Evolutionary conservation across 306 rosid species (phyloP).

Genomic region (Cicer arietinum): DNA sequence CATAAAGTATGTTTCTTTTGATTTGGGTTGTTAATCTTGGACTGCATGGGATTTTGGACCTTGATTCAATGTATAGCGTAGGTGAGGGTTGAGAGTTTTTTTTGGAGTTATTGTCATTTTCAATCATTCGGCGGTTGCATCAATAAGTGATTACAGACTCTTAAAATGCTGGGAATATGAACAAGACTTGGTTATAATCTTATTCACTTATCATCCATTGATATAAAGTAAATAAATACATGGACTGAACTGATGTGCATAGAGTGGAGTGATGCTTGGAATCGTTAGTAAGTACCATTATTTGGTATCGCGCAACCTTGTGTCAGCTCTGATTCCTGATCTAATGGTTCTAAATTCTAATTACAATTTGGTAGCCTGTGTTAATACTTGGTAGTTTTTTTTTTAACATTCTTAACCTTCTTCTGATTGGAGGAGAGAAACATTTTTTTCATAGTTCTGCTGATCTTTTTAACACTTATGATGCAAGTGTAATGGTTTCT

Average conservation of each 20-base stretch:
- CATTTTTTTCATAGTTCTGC: background rate
- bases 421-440: slow-evolving; percentile 5
- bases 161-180: slow-evolving; percentile 1
- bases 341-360: slow-evolving; percentile 31
- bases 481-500: background rate
- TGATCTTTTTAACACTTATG: slow-evolving; percentile 18
- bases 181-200: background rate
- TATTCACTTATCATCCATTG: slow-evolving; percentile 2
- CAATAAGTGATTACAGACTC: slow-evolving; percentile 1
- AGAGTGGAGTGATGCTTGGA: slow-evolving; percentile 28
- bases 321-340: slow-evolving; percentile 12
- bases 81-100: slow-evolving; percentile 23
- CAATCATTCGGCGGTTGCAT: slow-evolving; percentile 1
- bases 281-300: background rate
- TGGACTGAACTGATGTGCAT: slow-evolving; percentile 11
- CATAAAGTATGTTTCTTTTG: slow-evolving; percentile 14
- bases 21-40: slow-evolving; percentile 26
- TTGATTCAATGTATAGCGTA: background rate
- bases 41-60: slow-evolving; percentile 1
- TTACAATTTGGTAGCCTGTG: slow-evolving; percentile 11
- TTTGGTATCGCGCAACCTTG: slow-evolving; percentile 28
- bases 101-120: background rate
- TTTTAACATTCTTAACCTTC: slow-evolving; percentile 7
- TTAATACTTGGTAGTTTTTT: slow-evolving; percentile 25
- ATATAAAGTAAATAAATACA: background rate